A percentile compares a stretch with the other conserved stretches of the same genome.
These are phyloP conservation scores for Lasiodiplodia sp. DNA, from an alignment of 2,329 filamentous ascomycete species.

Conservation along the genomic window DNA sequence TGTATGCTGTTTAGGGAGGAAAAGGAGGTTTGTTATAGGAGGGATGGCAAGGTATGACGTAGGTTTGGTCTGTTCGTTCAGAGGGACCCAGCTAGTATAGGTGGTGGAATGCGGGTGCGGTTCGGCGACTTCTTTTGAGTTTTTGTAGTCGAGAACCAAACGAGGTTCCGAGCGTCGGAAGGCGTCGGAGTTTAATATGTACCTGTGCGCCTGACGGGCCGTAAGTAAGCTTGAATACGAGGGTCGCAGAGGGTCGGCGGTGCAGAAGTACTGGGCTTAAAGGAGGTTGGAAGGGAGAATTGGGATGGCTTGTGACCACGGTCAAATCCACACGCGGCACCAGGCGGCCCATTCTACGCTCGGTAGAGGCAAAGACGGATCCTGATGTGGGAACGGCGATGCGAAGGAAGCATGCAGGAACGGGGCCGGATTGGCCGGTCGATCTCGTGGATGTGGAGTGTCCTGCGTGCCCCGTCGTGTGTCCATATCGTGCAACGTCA, in stretches of 20 bases:
- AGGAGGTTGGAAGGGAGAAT: slow-evolving; percentile 11
- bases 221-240: not conserved
- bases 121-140: not conserved
- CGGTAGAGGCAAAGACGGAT: not conserved
- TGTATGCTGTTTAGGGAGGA: not conserved
- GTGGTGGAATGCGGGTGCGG: slow-evolving; percentile 1
- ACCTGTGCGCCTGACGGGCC: not conserved
- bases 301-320: slow-evolving; percentile 23
- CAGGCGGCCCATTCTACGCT: slow-evolving; percentile 5
- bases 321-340: not conserved
- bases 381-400: not conserved
- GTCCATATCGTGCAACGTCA: not conserved
- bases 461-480: not conserved
- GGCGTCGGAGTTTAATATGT: slow-evolving; percentile 12
- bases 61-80: not conserved
- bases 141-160: not conserved
- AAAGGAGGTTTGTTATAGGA: not conserved
- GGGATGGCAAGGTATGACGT: slow-evolving; percentile 4
- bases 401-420: not conserved
- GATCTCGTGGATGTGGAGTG: slow-evolving; percentile 10
- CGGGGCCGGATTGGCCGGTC: slow-evolving; percentile 17
- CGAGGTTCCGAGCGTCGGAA: not conserved
- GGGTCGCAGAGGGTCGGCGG: not conserved
- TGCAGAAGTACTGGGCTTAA: not conserved
- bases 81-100: not conserved